Percentiles rank a stretch among this genome's conserved stretches.
Evolutionary conservation across 2,329 filamentous ascomycete species (phyloP).

Genomic region (Pochonia chlamydosporia): DNA sequence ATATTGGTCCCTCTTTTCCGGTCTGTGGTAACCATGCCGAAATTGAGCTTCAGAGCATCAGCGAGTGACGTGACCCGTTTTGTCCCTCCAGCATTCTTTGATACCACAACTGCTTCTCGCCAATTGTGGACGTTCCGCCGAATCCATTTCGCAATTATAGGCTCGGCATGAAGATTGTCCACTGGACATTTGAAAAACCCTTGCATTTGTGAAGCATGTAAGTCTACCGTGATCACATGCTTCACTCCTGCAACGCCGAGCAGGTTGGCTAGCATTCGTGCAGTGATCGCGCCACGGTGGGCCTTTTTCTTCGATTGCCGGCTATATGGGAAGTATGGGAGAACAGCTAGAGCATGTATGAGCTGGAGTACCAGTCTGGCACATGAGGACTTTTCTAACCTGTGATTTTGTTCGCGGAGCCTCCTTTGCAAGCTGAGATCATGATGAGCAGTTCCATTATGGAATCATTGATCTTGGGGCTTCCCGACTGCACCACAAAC

Average conservation of each 20-base stretch:
- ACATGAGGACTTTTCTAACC: conserved; percentile 51
- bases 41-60: conserved; percentile 94
- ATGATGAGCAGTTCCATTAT: conserved; percentile 99
- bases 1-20: conserved; percentile 63
- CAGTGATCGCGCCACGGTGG: conserved; percentile 91
- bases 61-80: conserved; percentile 95
- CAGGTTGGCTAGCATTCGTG: conserved; percentile 93
- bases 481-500: conserved; percentile 97
- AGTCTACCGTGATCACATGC: conserved; percentile 94
- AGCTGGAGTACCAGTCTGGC: conserved; percentile 7
- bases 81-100: conserved; percentile 95
- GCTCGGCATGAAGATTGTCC: conserved; percentile 94
- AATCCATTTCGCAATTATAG: conserved; percentile 93
- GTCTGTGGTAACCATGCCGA: conserved; percentile 91
- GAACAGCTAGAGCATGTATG: conserved; percentile 56
- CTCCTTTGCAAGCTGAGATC: conserved; percentile 97
- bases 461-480: conserved; percentile 93
- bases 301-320: conserved; percentile 99
- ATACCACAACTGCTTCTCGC: conserved; percentile 90
- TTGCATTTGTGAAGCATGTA: conserved; percentile 98
- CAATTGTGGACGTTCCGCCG: conserved; percentile 80
- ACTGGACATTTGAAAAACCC: conserved; percentile 98
- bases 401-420: conserved; percentile 93
- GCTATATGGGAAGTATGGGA: conserved; percentile 98
- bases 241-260: conserved; percentile 90